Conservation (phyloP, 1,284 basidiomycete species). For the Ganoderma lucidum region DNA sequence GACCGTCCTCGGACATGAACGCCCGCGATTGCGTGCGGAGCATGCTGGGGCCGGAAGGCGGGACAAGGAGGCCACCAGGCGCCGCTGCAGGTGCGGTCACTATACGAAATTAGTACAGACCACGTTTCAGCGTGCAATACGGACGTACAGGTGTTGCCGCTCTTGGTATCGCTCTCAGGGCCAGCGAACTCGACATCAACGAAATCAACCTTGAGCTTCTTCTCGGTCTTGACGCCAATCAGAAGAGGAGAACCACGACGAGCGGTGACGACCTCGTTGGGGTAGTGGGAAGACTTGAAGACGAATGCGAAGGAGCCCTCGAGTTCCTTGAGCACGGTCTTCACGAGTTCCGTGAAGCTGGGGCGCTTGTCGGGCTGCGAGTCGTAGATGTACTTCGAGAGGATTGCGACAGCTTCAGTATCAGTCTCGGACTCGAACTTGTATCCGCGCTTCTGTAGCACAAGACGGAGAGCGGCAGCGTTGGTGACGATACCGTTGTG, state of each 20-base stretch:
- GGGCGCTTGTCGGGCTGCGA: slow-evolving; percentile 89
- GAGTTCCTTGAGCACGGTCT: slow-evolving; percentile 96
- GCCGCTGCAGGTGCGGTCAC: slow-evolving; percentile 57
- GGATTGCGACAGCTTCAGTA: slow-evolving; percentile 96
- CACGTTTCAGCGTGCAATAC: not conserved
- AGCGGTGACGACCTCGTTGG: slow-evolving; percentile 95
- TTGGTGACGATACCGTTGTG: slow-evolving; percentile 99
- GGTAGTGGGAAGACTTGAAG: slow-evolving; percentile 98
- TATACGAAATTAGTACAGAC: slow-evolving; percentile 6
- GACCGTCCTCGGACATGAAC: slow-evolving; percentile 98
- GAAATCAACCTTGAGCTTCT: slow-evolving; percentile 99
- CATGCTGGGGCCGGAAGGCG: slow-evolving; percentile 85
- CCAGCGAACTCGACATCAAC: slow-evolving; percentile 97
- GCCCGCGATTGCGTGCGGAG: slow-evolving; percentile 96
- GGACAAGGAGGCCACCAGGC: slow-evolving; percentile 73
- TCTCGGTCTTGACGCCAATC: slow-evolving; percentile 99
- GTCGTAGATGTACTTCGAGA: slow-evolving; percentile 98
- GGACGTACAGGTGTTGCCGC: slow-evolving; percentile 64
- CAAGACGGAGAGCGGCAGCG: slow-evolving; percentile 87
- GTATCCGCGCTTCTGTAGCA: slow-evolving; percentile 97
- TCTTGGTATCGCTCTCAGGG: slow-evolving; percentile 68
- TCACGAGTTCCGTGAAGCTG: slow-evolving; percentile 92
- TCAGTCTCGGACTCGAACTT: slow-evolving; percentile 97
- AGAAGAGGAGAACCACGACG: slow-evolving; percentile 97
- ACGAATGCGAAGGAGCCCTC: slow-evolving; percentile 99